These are phyloP conservation scores for Cucurbita maxima DNA, from an alignment of 306 rosid genomes.

Conservation along the genomic window DNA sequence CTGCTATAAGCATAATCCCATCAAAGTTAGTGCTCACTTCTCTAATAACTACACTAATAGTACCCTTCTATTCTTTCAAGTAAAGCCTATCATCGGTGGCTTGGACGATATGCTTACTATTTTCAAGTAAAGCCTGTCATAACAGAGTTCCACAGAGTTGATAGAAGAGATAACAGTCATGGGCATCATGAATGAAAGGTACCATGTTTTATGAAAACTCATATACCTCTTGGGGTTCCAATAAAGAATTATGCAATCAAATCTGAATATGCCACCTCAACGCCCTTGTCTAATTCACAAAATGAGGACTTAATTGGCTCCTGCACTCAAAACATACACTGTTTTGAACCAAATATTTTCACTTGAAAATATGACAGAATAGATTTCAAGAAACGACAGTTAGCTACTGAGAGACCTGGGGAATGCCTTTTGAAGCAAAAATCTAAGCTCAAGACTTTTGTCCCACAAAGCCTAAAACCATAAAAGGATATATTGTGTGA, in stretches of 20 bases:
- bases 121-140: constrained; percentile 57
- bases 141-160: constrained; percentile 5
- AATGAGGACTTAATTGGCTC: constrained; percentile 49
- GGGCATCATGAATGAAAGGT: not conserved
- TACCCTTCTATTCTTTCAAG: not conserved
- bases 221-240: constrained; percentile 70
- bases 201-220: not conserved
- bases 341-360: not conserved
- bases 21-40: not conserved
- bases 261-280: constrained; percentile 44
- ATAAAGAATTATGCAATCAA: constrained; percentile 48
- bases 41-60: not conserved
- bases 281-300: constrained; percentile 42
- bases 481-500: not conserved
- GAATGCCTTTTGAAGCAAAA: constrained; percentile 72
- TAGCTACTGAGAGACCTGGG: constrained; percentile 35
- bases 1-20: not conserved
- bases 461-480: constrained; percentile 64
- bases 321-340: constrained; percentile 32
- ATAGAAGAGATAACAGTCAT: not conserved
- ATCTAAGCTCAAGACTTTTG: constrained; percentile 73
- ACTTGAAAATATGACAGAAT: not conserved
- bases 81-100: constrained; percentile 26
- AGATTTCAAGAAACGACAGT: not conserved
- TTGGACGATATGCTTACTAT: constrained; percentile 46